phyloP scores from a whole-genome alignment of 2,329 filamentous ascomycete genomes.

The Nemania sp. region DNA sequence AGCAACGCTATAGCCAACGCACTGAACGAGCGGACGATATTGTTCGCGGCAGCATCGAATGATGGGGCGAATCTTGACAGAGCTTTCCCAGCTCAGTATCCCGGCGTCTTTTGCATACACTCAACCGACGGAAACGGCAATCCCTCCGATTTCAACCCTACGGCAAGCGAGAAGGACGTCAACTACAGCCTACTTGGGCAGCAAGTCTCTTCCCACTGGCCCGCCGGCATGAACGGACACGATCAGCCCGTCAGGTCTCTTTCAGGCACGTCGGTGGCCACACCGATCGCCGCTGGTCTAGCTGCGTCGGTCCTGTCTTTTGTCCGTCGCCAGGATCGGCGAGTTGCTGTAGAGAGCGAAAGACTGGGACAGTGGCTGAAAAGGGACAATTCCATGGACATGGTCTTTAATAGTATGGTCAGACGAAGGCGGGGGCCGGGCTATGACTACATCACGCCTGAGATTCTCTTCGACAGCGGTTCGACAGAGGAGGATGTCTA shows the following conservation, averaged over 20 bases:
- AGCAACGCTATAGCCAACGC: neutral
- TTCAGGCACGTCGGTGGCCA: slow-evolving; percentile 11
- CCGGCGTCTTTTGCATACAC: slow-evolving; percentile 8
- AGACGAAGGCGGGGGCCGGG: slow-evolving; percentile 2
- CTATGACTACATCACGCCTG: slow-evolving; percentile 12
- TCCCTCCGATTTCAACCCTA: slow-evolving; percentile 4
- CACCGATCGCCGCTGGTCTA: slow-evolving; percentile 10
- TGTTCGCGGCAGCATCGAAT: slow-evolving; percentile 15
- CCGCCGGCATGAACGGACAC: neutral
- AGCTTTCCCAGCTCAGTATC: slow-evolving; percentile 9
- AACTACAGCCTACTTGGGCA: slow-evolving; percentile 8
- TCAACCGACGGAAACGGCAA: slow-evolving; percentile 12
- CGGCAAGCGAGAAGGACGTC: neutral
- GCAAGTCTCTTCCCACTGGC: slow-evolving; percentile 3
- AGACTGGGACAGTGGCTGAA: slow-evolving; percentile 8
- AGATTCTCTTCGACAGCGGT: neutral
- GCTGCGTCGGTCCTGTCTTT: slow-evolving; percentile 2
- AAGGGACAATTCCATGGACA: slow-evolving; percentile 3
- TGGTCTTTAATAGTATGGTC: slow-evolving; percentile 6
- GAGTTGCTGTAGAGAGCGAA: neutral
- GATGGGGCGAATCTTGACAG: neutral
- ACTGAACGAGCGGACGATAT: neutral
- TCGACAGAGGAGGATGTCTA: slow-evolving; percentile 1
- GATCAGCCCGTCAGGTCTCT: neutral
- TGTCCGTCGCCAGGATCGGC: slow-evolving; percentile 3